Evolutionary conservation across 768 basidiomycete genomes (phyloP).

Genomic region (Hericium alpestre): DNA sequence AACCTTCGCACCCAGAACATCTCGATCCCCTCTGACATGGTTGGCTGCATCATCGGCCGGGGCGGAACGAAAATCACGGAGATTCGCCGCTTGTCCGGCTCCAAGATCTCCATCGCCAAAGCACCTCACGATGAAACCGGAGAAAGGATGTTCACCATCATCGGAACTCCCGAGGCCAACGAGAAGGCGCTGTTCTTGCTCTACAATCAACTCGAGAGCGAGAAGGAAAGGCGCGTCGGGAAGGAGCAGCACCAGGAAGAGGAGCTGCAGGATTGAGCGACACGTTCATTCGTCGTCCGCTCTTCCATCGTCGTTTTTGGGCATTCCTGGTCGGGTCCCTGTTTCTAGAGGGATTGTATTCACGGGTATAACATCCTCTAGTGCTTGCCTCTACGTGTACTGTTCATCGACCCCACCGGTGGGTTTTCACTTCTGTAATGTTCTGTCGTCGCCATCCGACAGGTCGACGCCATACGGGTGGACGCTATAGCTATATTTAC

Average conservation of each 20-base stretch:
- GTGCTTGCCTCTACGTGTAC: conserved; percentile 14
- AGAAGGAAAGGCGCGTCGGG: conserved; percentile 89
- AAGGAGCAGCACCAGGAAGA: conserved; percentile 67
- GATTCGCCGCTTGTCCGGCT: conserved; percentile 94
- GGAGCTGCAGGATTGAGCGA: conserved; percentile 25
- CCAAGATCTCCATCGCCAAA: conserved; percentile 97
- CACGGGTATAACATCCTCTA: conserved; percentile 13
- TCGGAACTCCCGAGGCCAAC: conserved; percentile 91
- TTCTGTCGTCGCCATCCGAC: not conserved
- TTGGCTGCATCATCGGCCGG: conserved; percentile 91
- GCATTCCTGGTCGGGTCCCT: conserved; percentile 8
- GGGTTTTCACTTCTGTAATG: not conserved
- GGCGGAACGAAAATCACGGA: conserved; percentile 98
- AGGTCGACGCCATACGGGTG: not conserved
- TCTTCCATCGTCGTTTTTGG: conserved; percentile 3
- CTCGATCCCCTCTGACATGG: conserved; percentile 99
- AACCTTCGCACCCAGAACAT: conserved; percentile 98
- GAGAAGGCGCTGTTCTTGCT: conserved; percentile 96
- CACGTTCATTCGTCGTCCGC: conserved; percentile 3
- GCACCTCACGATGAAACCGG: conserved; percentile 98
- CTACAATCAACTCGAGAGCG: conserved; percentile 93
- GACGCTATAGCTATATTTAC: not conserved
- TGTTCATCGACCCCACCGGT: conserved; percentile 8
- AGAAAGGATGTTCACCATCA: conserved; percentile 98
- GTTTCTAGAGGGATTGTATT: conserved; percentile 12